Base-by-base conservation (phyloP, 495 filamentous ascomycete genomes). In the Haplographium delicatum region DNA sequence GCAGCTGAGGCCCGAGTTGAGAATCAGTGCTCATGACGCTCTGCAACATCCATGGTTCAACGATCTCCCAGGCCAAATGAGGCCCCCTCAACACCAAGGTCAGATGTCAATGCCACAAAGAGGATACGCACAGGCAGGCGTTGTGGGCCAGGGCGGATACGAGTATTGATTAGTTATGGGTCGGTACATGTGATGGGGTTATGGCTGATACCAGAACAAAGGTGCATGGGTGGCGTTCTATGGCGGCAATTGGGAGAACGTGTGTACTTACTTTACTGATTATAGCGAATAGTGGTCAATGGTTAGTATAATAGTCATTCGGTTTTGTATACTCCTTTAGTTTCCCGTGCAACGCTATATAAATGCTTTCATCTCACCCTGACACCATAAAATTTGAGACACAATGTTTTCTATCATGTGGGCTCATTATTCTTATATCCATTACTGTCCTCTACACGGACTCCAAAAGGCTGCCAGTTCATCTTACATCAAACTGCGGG, bases 1-100 rank as follows among this genome's bases (percentile, higher is more conserved):
- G 27, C 91, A 96, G 59, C 71, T 97, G 27, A 79, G 93, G 30
- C 93, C 93, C 4, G 93, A 98, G 63, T 85, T 95, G 73, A 80
- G 93, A 24, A 84, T 95, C 59, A 86, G 84, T 47, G 93, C 93
- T 8, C 70, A 81, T 50, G 85, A 90, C 50, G 91, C 91, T 3
- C 69, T 97, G 44, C 74, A 80, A 53, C 94, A 98, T 65, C 86
- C 82, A 2, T 98, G 93, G 93, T 98, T 98, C 43, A 54, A 57
- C 22, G 60, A 62, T 49, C 42, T 62, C 5, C 30, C 33, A 5
- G 47, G 47, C 18, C 41, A 47, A 19, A 61, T 57, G 54, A 24
- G 42, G 5, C 43, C 44, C 1, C 49, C 49, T 2, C 54, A 47
- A 18, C 56, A 56, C 15, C 51, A 41, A 22, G 44, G 47, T 18